A percentile compares a stretch with the other conserved stretches of the same genome.
Evolutionary conservation across 116 monocot genomes (phyloP).

Genomic region (Cymodocea nodosa): DNA sequence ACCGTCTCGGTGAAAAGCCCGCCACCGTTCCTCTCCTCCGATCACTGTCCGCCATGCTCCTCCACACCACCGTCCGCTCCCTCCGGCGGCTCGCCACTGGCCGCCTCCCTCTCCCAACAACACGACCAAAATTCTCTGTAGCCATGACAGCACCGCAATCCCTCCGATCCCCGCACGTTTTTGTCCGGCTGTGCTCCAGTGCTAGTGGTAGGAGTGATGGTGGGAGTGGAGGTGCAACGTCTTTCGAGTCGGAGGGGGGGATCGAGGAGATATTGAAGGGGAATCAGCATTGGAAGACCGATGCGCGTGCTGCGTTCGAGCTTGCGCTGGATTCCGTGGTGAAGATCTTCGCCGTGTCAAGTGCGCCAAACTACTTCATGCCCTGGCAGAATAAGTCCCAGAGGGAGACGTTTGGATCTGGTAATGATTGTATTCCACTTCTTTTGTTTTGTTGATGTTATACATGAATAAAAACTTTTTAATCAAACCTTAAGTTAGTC

Average conservation of each 20-base stretch:
- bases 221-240: background rate
- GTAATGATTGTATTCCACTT: constrained; percentile 14
- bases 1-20: background rate
- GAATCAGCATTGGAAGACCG: constrained; percentile 26
- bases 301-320: constrained; percentile 78
- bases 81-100: constrained; percentile 9
- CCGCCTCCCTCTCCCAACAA: background rate
- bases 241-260: background rate
- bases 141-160: background rate
- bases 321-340: constrained; percentile 92
- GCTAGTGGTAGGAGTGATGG: background rate
- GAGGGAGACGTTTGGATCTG: constrained; percentile 90
- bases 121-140: background rate
- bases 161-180: too few species aligned
- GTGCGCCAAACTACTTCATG: constrained; percentile 89
- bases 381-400: constrained; percentile 99
- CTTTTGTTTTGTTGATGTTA: background rate
- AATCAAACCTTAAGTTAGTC: too few species aligned
- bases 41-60: constrained; percentile 5
- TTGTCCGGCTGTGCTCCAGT: background rate
- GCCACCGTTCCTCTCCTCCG: background rate
- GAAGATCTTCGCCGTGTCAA: constrained; percentile 92
- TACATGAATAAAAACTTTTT: too few species aligned
- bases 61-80: constrained; percentile 10
- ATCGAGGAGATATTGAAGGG: constrained; percentile 12